Evolutionary conservation across 1,284 basidiomycete species (phyloP), one percentile per base, ranked within the genome.

Genomic region (Cystobasidium sp.): DNA sequence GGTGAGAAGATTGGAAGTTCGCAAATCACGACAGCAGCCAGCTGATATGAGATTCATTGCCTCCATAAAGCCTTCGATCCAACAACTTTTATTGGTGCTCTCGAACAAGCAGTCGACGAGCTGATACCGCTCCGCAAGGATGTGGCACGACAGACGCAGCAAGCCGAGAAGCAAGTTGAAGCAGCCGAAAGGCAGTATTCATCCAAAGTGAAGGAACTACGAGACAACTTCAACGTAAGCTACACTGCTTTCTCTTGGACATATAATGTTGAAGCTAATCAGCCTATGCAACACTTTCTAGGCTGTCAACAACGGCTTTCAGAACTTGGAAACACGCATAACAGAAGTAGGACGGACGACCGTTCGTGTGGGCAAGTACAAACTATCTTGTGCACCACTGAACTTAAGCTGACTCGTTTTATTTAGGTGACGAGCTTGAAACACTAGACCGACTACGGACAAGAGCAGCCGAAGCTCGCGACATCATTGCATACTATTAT

Each of bases 401-500:
- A 46, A 49, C 53, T 37, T 68, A 49, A 37, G 55, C 41, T 39
- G 51, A 52, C 41, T 55, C 62, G 37, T 61, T 76, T 68, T 79
- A n/a, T 14, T 75, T 79, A 93, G 93, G 94, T 68, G 94, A 97
- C 84, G 95, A 99, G 84, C 88, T 99, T 64, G 96, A 99, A 83
- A 91, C 90, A 0, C 90, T 99, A 24, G 94, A 98, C 82, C 88
- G 94, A 75, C 91, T 96, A 78, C 88, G 96, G 8, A 92, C 93
- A 80, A 86, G 94, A 75, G 97, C 96, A 0, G 93, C 96, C 80
- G 94, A 94, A 22, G 93, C 96, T 0, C 91, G 94, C 78, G 91
- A 98, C 80, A 85, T 99, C n/a, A 91, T 99, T 70, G 90, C 94
- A 76, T 96, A 92, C 83, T 98, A 98, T 82, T 93, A 95, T 79